These are phyloP conservation scores for Colletotrichum acutatum DNA, from an alignment of 2,329 filamentous ascomycete genomes.

Conservation along the genomic window DNA sequence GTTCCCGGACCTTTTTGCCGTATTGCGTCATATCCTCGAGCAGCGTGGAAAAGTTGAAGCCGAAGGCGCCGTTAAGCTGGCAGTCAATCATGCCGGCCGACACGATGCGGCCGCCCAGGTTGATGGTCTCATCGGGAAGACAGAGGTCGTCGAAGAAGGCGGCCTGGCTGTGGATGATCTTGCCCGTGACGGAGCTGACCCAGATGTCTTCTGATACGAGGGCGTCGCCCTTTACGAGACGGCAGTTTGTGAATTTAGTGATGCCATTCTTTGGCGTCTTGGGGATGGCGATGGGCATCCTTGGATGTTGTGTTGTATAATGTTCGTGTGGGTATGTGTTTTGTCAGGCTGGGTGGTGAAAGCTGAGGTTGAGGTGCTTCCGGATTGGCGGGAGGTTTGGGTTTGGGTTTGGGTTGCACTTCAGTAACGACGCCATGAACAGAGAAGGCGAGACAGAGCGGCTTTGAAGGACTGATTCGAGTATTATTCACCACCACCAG, in stretches of 20 bases:
- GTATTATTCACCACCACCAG: conserved; percentile 24
- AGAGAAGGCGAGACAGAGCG: neutral
- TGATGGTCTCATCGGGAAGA: conserved; percentile 78
- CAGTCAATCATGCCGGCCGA: conserved; percentile 90
- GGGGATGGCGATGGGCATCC: conserved; percentile 61
- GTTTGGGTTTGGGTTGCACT: conserved; percentile 1
- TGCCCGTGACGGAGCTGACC: conserved; percentile 84
- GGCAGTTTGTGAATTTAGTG: conserved; percentile 91
- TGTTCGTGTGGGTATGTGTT: neutral
- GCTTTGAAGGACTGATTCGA: conserved; percentile 12
- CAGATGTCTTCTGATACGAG: conserved; percentile 86
- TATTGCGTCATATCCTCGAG: conserved; percentile 77
- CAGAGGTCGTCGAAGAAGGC: conserved; percentile 75
- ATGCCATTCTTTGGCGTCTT: conserved; percentile 63
- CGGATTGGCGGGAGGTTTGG: conserved; percentile 18
- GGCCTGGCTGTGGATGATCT: conserved; percentile 78
- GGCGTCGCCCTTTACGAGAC: conserved; percentile 73
- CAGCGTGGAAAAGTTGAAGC: conserved; percentile 89
- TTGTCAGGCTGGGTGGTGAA: conserved; percentile 42
- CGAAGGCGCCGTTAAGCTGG: conserved; percentile 91
- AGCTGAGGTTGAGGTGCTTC: conserved; percentile 25
- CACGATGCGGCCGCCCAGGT: conserved; percentile 85
- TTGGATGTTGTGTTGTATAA: neutral
- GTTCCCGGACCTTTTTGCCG: conserved; percentile 74
- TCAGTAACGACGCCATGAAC: conserved; percentile 33